Conservation (phyloP, 768 basidiomycete genomes). For the Pisolithus tinctorius region DNA sequence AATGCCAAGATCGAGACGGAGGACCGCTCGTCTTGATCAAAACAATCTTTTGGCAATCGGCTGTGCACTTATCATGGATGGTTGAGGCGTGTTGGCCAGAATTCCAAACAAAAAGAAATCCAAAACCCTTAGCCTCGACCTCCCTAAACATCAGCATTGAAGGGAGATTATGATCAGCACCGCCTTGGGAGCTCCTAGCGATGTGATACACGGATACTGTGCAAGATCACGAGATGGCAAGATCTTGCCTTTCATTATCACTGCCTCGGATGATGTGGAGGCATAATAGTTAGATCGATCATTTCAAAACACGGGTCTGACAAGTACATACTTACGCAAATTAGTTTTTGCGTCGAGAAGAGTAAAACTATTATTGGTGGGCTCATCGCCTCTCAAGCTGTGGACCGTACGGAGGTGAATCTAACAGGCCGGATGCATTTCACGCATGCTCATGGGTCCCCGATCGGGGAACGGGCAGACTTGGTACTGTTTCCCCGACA, state of each 20-base stretch:
- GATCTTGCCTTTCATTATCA: too few relatives aligned
- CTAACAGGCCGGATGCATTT: neutral
- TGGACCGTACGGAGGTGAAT: neutral
- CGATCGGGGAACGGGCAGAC: neutral
- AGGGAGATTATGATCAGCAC: neutral
- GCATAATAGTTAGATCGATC: too few relatives aligned
- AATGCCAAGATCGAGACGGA: neutral
- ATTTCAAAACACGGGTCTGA: too few relatives aligned
- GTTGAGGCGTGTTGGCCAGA: neutral
- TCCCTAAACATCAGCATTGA: neutral
- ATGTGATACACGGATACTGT: neutral
- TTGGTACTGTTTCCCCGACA: too few relatives aligned
- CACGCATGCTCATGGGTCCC: neutral
- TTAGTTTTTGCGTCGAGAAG: neutral
- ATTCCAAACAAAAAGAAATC: too few relatives aligned
- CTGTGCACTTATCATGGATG: too few relatives aligned
- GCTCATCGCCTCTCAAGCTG: neutral
- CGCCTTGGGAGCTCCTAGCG: neutral
- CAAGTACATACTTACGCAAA: too few relatives aligned
- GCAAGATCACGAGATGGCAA: neutral
- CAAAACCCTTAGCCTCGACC: neutral
- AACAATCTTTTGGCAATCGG: too few relatives aligned
- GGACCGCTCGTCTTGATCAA: neutral
- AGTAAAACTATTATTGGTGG: neutral
- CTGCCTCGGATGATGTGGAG: too few relatives aligned